A percentile compares a stretch with the other conserved stretches of the same genome.
phyloP scores from a whole-genome alignment of 495 filamentous ascomycete species.

The Neurospora hispaniola region DNA sequence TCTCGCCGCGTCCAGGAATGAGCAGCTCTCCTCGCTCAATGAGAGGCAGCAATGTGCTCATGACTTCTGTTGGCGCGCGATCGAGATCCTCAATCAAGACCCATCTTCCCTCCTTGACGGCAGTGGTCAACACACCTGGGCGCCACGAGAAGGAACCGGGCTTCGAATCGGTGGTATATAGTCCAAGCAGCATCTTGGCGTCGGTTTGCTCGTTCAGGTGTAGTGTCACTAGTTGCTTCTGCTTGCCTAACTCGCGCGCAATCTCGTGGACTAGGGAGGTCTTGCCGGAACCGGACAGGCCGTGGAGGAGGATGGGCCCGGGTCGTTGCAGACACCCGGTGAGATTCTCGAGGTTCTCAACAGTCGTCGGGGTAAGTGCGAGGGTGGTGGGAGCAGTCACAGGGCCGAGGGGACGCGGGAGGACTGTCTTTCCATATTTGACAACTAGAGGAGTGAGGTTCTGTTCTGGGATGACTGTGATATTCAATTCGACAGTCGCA shows the following conservation, averaged over 20 bases:
- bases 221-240: constrained; percentile 71
- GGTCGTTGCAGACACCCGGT: constrained; percentile 51
- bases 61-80: constrained; percentile 88
- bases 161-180: constrained; percentile 77
- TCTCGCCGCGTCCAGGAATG: constrained; percentile 78
- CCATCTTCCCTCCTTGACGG: constrained; percentile 89
- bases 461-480: constrained; percentile 14
- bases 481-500: background rate
- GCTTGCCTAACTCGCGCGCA: constrained; percentile 62
- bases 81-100: constrained; percentile 94
- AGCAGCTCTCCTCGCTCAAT: constrained; percentile 81
- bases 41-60: constrained; percentile 81
- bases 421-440: constrained; percentile 48
- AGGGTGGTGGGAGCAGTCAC: constrained; percentile 42
- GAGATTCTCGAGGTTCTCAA: constrained; percentile 56
- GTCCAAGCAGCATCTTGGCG: constrained; percentile 84
- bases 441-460: constrained; percentile 33
- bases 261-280: constrained; percentile 76
- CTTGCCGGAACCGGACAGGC: constrained; percentile 82
- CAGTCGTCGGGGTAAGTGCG: constrained; percentile 61
- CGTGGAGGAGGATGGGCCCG: constrained; percentile 69
- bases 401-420: constrained; percentile 51
- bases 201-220: constrained; percentile 97
- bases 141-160: constrained; percentile 87
- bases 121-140: constrained; percentile 87